Conservation (phyloP, 2,329 filamentous ascomycete genomes). For the Cladophialophora immunda region DNA sequence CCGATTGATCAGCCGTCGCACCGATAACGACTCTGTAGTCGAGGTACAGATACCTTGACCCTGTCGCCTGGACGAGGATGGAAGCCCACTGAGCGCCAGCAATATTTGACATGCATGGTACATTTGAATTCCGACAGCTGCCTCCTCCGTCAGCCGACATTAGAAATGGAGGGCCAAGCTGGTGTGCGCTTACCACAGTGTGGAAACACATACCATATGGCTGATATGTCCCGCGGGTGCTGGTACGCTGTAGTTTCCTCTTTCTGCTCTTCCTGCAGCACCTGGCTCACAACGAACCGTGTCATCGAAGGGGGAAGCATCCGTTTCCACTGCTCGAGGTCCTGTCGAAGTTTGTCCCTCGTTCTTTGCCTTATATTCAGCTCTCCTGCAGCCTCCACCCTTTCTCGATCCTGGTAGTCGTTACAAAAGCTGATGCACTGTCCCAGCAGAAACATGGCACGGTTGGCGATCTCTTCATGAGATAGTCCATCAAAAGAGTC, state of each 20-base stretch:
- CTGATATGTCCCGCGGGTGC: not conserved
- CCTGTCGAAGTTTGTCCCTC: constrained; percentile 8
- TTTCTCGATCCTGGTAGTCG: not conserved
- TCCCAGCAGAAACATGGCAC: constrained; percentile 17
- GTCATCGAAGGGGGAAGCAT: constrained; percentile 19
- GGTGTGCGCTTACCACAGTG: constrained; percentile 1
- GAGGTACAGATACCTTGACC: not conserved
- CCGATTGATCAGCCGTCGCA: constrained; percentile 18
- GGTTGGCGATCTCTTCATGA: constrained; percentile 18
- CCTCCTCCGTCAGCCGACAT: not conserved
- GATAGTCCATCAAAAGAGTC: constrained; percentile 9
- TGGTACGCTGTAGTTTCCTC: not conserved
- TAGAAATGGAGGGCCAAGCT: not conserved
- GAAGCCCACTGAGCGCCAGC: not conserved
- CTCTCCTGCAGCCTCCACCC: not conserved
- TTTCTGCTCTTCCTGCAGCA: not conserved
- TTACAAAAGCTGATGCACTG: constrained; percentile 19
- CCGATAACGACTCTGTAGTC: constrained; percentile 4
- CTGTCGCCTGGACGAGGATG: not conserved
- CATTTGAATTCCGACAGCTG: constrained; percentile 13
- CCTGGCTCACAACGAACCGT: not conserved
- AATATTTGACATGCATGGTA: constrained; percentile 13
- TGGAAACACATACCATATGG: constrained; percentile 3
- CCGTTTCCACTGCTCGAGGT: constrained; percentile 17
- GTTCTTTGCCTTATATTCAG: not conserved